phyloP scores from a whole-genome alignment of 73 alveolate species.

The Tetrahymena malaccensis region DNA sequence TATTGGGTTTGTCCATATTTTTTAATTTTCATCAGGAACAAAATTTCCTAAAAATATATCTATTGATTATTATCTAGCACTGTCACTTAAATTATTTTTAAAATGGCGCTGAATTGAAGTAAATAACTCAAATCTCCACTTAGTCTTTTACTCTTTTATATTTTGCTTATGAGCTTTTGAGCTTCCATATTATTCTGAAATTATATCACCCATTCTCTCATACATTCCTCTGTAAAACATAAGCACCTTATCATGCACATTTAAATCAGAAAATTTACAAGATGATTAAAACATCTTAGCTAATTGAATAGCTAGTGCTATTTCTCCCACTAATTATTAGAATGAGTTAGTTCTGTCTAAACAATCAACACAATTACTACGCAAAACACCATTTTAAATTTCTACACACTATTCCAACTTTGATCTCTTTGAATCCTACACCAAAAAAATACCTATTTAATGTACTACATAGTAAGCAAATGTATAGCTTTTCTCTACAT shows the following conservation, averaged over 20 bases:
- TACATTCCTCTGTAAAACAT: constrained; percentile 29
- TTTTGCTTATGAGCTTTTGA: constrained; percentile 75
- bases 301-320: constrained; percentile 52
- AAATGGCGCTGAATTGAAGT: constrained; percentile 75
- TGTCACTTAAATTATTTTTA: constrained; percentile 69
- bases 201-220: constrained; percentile 77
- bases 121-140: constrained; percentile 59
- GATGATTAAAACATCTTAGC: constrained; percentile 27
- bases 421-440: constrained; percentile 11
- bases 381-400: constrained; percentile 81
- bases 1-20: not conserved
- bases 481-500: constrained; percentile 31
- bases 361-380: constrained; percentile 96
- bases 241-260: constrained; percentile 13
- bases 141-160: constrained; percentile 33
- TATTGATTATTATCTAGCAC: constrained; percentile 53
- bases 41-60: constrained; percentile 70
- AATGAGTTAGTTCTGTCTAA: constrained; percentile 93
- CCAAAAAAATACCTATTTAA: constrained; percentile 22
- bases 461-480: constrained; percentile 21
- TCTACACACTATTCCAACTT: constrained; percentile 4
- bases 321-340: constrained; percentile 62
- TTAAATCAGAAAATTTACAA: not conserved
- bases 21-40: not conserved
- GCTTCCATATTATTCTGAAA: constrained; percentile 75